Percentiles rank a stretch among this genome's conserved stretches.
These are phyloP conservation scores for Rosa hybrid DNA, from an alignment of 331 rosid genomes.

Conservation along the genomic window DNA sequence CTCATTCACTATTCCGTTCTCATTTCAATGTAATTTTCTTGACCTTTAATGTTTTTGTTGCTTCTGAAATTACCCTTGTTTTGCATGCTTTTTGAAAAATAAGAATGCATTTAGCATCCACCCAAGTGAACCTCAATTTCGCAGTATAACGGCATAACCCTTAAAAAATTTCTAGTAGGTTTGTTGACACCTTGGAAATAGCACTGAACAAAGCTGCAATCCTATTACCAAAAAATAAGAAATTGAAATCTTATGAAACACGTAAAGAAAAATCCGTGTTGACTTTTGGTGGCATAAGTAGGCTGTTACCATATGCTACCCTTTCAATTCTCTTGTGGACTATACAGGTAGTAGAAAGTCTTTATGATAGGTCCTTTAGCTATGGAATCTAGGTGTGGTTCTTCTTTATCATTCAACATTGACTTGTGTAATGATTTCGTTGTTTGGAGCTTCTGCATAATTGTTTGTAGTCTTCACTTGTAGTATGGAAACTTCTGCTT, in stretches of 20 bases:
- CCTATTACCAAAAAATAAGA: neutral
- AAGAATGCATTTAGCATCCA: neutral
- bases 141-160: neutral
- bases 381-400: neutral
- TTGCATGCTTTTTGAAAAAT: neutral
- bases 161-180: neutral
- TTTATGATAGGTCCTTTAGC: neutral
- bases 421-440: neutral
- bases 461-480: slow-evolving; percentile 6
- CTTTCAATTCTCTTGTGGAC: neutral
- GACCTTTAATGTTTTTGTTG: slow-evolving; percentile 16
- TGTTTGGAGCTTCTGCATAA: neutral
- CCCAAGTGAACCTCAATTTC: neutral
- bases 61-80: slow-evolving; percentile 11
- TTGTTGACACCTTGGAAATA: neutral
- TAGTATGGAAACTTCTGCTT: neutral
- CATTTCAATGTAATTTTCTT: slow-evolving; percentile 75
- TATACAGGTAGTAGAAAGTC: neutral
- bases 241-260: neutral
- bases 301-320: neutral
- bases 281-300: neutral
- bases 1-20: slow-evolving; percentile 87
- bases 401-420: slow-evolving; percentile 1
- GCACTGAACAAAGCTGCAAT: neutral
- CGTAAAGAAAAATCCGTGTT: neutral